These are phyloP conservation scores for Apophysomyces variabilis DNA, from an alignment of 371 early-diverging fungal species.

Conservation along the genomic window DNA sequence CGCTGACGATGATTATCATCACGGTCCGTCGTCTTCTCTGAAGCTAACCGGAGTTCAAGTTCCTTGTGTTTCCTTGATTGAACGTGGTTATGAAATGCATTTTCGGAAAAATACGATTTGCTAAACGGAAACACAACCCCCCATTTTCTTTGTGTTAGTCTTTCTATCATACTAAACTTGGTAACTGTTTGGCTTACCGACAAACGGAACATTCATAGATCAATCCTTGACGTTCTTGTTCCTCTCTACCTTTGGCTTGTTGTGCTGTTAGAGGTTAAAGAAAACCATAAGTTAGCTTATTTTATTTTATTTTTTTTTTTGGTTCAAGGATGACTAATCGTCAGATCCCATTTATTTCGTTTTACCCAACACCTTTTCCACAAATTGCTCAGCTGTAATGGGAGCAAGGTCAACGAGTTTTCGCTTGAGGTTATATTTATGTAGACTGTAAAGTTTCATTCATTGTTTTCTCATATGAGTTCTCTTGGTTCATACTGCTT, in stretches of 20 bases:
- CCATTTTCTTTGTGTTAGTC: background rate
- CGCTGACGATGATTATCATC: conserved; percentile 3
- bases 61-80: conserved; percentile 93
- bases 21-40: conserved; percentile 8
- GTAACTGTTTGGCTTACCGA: conserved; percentile 31
- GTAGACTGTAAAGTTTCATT: conserved; percentile 60
- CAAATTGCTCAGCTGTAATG: conserved; percentile 76
- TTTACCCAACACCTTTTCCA: conserved; percentile 62
- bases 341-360: background rate
- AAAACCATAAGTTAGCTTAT: too few species aligned
- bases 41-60: conserved; percentile 40
- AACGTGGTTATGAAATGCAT: conserved; percentile 88
- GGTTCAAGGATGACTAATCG: background rate
- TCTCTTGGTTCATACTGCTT: background rate
- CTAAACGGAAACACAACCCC: conserved; percentile 21
- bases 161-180: background rate
- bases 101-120: conserved; percentile 79
- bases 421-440: conserved; percentile 89
- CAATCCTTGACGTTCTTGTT: conserved; percentile 41
- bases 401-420: conserved; percentile 83
- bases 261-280: conserved; percentile 34
- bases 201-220: conserved; percentile 48
- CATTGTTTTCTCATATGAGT: background rate
- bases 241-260: conserved; percentile 48
- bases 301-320: too few species aligned